Evolutionary conservation across 2,329 filamentous ascomycete genomes (phyloP).

Genomic region (Diaporthe helianthi): DNA sequence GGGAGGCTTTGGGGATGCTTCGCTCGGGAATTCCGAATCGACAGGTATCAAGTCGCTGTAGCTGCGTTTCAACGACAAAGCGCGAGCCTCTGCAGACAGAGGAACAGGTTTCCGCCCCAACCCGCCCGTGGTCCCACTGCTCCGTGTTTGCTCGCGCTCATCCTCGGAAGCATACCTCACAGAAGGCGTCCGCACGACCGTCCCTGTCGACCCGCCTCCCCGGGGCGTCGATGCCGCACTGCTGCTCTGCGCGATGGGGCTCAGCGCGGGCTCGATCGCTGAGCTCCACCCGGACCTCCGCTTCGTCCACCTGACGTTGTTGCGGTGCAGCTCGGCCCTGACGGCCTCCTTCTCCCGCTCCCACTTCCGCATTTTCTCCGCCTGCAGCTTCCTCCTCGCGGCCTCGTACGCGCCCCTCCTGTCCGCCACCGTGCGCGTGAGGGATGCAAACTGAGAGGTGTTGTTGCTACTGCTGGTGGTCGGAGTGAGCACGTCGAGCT

Average conservation of each 20-base stretch:
- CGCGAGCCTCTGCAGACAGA: background rate
- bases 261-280: conserved; percentile 56
- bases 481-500: conserved; percentile 52
- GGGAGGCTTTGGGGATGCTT: conserved; percentile 41
- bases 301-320: conserved; percentile 51
- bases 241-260: conserved; percentile 53
- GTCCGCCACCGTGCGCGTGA: conserved; percentile 45
- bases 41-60: conserved; percentile 50
- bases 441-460: conserved; percentile 38
- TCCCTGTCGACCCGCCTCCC: conserved; percentile 29
- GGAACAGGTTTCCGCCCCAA: conserved; percentile 17
- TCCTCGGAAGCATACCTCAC: conserved; percentile 19
- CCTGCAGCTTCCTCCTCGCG: conserved; percentile 54
- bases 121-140: background rate
- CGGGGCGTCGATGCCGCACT: conserved; percentile 40
- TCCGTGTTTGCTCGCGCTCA: background rate
- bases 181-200: conserved; percentile 30
- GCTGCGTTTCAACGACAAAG: conserved; percentile 36
- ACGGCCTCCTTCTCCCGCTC: conserved; percentile 49
- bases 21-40: conserved; percentile 42
- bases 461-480: conserved; percentile 19
- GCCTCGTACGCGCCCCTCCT: conserved; percentile 47
- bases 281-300: conserved; percentile 59
- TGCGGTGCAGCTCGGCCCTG: conserved; percentile 41
- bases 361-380: conserved; percentile 52